These are phyloP conservation scores for Exophiala xenobiotica DNA, from an alignment of 2,329 filamentous ascomycete species.

Conservation along the genomic window DNA sequence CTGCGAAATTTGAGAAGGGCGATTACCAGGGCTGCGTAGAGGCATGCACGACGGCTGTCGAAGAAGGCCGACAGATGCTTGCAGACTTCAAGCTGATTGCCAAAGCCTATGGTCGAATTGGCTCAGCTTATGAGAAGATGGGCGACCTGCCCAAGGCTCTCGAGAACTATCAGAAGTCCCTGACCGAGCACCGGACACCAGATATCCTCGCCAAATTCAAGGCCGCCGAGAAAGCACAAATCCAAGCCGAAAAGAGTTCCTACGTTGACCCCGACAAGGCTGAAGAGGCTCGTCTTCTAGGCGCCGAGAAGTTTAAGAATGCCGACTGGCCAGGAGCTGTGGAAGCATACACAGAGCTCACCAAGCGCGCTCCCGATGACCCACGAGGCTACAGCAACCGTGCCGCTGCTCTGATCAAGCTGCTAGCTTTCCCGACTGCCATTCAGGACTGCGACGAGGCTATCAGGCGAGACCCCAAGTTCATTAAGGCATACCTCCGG, in stretches of 20 bases:
- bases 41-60: slow-evolving; percentile 80
- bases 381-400: slow-evolving; percentile 96
- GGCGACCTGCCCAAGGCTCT: slow-evolving; percentile 78
- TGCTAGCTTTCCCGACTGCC: slow-evolving; percentile 91
- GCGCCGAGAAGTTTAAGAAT: slow-evolving; percentile 96
- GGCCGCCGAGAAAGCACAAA: slow-evolving; percentile 81
- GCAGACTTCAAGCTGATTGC: slow-evolving; percentile 98
- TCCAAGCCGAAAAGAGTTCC: slow-evolving; percentile 69
- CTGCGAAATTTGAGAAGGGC: slow-evolving; percentile 93
- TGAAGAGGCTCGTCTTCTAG: slow-evolving; percentile 90
- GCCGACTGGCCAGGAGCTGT: slow-evolving; percentile 93
- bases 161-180: slow-evolving; percentile 85
- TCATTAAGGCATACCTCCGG: slow-evolving; percentile 93
- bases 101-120: slow-evolving; percentile 86
- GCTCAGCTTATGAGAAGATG: slow-evolving; percentile 86
- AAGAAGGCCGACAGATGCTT: slow-evolving; percentile 83
- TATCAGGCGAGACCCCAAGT: slow-evolving; percentile 85
- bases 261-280: slow-evolving; percentile 91
- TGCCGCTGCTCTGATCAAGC: slow-evolving; percentile 92
- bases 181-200: slow-evolving; percentile 94
- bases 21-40: slow-evolving; percentile 87
- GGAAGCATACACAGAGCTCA: slow-evolving; percentile 93
- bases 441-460: slow-evolving; percentile 89
- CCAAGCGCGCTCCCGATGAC: slow-evolving; percentile 89
- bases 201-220: slow-evolving; percentile 92